Evolutionary conservation across 139 green algal genomes (phyloP).

Genomic region (Coccomyxa sp.): DNA sequence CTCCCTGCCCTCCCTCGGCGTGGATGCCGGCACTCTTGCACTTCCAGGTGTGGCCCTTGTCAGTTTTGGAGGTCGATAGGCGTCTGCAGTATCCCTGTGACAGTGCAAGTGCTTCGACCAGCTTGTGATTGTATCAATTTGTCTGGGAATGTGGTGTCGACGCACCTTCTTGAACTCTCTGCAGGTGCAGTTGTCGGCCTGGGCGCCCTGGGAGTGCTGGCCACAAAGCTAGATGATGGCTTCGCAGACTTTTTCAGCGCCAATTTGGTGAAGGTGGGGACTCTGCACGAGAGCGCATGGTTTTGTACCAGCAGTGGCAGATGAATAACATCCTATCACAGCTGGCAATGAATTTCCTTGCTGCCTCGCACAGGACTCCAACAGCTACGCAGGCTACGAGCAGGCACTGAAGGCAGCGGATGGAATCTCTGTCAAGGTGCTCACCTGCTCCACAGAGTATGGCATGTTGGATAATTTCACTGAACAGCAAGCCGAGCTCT

Average conservation of each 20-base stretch:
- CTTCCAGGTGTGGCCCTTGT: not conserved
- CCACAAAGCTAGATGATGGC: not conserved
- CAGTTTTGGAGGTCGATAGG: not conserved
- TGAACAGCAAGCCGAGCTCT: too few species aligned
- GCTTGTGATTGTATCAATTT: not conserved
- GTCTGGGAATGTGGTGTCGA: not conserved
- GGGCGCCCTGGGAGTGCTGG: not conserved
- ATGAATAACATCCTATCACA: not conserved
- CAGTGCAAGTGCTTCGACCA: not conserved
- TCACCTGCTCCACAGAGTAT: too few species aligned
- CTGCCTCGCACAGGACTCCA: not conserved
- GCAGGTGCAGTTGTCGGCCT: not conserved
- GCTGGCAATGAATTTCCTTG: not conserved
- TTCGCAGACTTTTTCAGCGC: not conserved
- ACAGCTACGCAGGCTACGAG: not conserved
- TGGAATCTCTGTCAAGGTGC: not conserved
- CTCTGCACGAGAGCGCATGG: not conserved
- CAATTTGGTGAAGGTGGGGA: not conserved
- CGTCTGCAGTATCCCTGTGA: not conserved
- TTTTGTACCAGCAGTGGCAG: not conserved
- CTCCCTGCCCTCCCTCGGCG: not conserved
- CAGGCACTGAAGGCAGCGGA: not conserved
- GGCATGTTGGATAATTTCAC: too few species aligned
- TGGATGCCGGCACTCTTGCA: not conserved
- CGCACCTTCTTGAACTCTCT: not conserved